Evolutionary conservation across 139 green algal genomes (phyloP), one percentile per base, ranked within the genome.

Genomic region (Tetradesmus lagerheimii): DNA sequence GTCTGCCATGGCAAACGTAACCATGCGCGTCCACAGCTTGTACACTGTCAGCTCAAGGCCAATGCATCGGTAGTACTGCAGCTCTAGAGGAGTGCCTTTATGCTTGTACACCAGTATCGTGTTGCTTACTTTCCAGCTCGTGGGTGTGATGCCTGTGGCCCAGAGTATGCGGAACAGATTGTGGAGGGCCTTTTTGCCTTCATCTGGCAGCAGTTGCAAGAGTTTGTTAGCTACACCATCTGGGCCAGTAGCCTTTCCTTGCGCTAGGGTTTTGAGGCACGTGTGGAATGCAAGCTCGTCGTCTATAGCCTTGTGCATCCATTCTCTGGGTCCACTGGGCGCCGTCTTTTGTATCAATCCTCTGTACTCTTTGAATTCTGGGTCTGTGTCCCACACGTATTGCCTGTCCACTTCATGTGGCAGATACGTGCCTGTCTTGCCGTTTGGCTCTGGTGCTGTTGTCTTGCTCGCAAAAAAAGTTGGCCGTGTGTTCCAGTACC

Each of bases 11-110:
- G 78, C 43, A 0, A 76, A 29, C 0, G 91, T 91, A 0, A 93
- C 53, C 14, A 93, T 75, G 18, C 86, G 66, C 2, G 90, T 94
- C 90, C 91, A 95, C 0, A 95, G 47, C 27, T 93, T 95, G 86
- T 93, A 94, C 0, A 91, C 43, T 5, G 91, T 93, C 64, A 89
- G 71, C 4, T 50, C 57, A 35, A 91, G 83, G 0, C 83, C 88
- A 31, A 94, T 87, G 0, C 89, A 89, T 12, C 88, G 81, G 3
- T 93, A 91, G 86, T 93, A 79, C 29, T 93, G 27, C 6, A 89
- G n/a, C 11, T 90, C 35, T 15, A 80, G 8, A 4, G 81, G n/a
- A 39, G 80, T 80, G 37, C 90, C 39, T 77, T 91, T 92, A 15
- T 53, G 20, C 64, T 95, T 94, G 16, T 81, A 87, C 0, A 95